Conservation (phyloP, 495 filamentous ascomycete species). For the Beverwykella pulmonaria region DNA sequence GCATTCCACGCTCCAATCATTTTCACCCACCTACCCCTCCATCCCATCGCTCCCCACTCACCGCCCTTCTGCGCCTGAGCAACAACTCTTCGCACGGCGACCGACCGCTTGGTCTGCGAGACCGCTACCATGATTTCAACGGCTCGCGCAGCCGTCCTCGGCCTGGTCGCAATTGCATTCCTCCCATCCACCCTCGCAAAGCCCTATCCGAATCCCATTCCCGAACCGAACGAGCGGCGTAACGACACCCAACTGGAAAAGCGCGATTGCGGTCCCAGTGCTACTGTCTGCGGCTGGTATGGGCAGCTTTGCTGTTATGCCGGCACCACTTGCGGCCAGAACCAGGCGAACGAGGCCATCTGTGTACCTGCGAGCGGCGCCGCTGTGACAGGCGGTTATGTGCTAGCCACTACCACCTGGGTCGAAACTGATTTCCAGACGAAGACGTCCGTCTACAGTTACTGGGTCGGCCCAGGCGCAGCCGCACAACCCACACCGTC, state of each 20-base stretch:
- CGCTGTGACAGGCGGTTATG: conserved; percentile 47
- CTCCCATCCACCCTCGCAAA: conserved; percentile 36
- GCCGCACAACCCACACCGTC: conserved; percentile 46
- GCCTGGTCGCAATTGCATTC: conserved; percentile 38
- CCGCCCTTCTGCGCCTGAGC: conserved; percentile 1
- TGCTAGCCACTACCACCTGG: conserved; percentile 70
- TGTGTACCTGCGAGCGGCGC: conserved; percentile 50
- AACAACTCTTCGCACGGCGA: not conserved
- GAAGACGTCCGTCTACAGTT: conserved; percentile 68
- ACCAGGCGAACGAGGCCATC: conserved; percentile 57
- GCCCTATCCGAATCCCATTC: conserved; percentile 37
- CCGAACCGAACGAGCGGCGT: conserved; percentile 51
- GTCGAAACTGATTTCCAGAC: conserved; percentile 67
- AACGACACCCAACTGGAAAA: conserved; percentile 26
- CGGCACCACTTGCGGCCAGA: conserved; percentile 65
- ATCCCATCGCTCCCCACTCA: not conserved
- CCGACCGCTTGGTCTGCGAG: conserved; percentile 11
- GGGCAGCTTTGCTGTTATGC: conserved; percentile 68
- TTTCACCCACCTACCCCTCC: conserved; percentile 25
- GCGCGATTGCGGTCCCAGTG: conserved; percentile 52
- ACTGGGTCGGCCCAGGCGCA: conserved; percentile 50
- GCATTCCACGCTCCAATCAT: not conserved
- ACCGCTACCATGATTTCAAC: conserved; percentile 34
- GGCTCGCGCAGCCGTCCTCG: conserved; percentile 38
- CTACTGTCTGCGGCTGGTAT: conserved; percentile 63